Evolutionary conservation across 345 rosid genomes (phyloP), one percentile per base, ranked within the genome.

Genomic region (Gynandropsis gynandra): DNA sequence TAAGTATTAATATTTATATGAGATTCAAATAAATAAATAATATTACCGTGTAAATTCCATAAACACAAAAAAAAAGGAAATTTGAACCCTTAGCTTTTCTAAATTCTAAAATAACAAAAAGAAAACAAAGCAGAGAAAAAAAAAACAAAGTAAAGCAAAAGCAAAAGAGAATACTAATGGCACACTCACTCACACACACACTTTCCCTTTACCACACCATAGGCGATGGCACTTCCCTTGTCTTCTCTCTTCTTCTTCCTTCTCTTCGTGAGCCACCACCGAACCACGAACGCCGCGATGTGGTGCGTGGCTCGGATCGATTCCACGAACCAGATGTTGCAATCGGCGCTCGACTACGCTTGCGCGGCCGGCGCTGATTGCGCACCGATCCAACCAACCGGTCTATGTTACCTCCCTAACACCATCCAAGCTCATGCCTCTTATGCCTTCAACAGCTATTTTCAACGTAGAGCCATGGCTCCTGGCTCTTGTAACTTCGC

Each of bases 231-330:
- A 58, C 63, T 60, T 59, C 58, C 19, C 43, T 66, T 64, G 55
- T 59, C 7, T 16, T 55, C 18, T 65, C 36, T 69, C 61, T 34
- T 53, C 62, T 51, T 62, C 65, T 47, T 66, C 33, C 50, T 65
- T 6, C 60, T 59, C 54, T 41, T 65, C 60, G 52, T 52, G 14
- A 39, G 5, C 29, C 29, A 24, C 29, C 29, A 24, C 29, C 29
- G 29, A 8, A 10, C 21, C 17, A 67, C 10, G 43, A 9, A 56
- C 19, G 64, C 42, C 8, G 54, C 74, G 4, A 50, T 38, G 51
- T 85, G 95, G 95, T 85, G 95, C n/a, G 95, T 85, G 4, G 82
- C 77, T 8, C 70, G 95, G 61, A 80, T 80, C 27, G 90, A 80
- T 41, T 87, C 88, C 4, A 82, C 71, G 50, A 56, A 36, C 68